Evolutionary conservation across 805 yeast genomes (phyloP).

Genomic region (Isabelozyma rhagii): DNA sequence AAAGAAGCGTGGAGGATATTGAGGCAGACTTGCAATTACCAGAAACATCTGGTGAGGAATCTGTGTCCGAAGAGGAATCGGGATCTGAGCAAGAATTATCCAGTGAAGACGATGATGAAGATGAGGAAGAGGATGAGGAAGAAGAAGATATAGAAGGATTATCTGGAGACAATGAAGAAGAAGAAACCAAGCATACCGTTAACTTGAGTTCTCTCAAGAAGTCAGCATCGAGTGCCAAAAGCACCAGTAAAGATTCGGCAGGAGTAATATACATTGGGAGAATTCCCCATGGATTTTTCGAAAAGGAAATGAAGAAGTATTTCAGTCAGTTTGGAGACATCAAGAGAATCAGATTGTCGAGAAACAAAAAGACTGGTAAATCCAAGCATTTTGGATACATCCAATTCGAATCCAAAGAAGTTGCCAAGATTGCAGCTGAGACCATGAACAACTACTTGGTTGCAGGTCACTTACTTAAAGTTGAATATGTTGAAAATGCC

Average conservation of each 20-base stretch:
- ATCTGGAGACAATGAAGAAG: slow-evolving; percentile 24
- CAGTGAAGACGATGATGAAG: slow-evolving; percentile 15
- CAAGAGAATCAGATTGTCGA: slow-evolving; percentile 71
- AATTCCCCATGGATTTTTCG: slow-evolving; percentile 90
- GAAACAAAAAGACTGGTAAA: slow-evolving; percentile 87
- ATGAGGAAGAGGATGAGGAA: slow-evolving; percentile 15
- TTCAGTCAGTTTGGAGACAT: slow-evolving; percentile 90
- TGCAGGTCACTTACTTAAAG: slow-evolving; percentile 80
- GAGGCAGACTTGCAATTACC: slow-evolving; percentile 16
- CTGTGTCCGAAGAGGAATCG: slow-evolving; percentile 12
- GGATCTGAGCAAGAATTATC: slow-evolving; percentile 18
- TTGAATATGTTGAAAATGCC: slow-evolving; percentile 50
- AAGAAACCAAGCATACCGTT: slow-evolving; percentile 9
- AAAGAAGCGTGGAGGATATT: slow-evolving; percentile 16
- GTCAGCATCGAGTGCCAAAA: slow-evolving; percentile 12
- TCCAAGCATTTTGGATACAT: slow-evolving; percentile 90
- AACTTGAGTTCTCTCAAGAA: slow-evolving; percentile 8
- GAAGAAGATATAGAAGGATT: slow-evolving; percentile 12
- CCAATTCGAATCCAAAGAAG: slow-evolving; percentile 71
- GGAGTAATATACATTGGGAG: slow-evolving; percentile 89
- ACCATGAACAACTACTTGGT: slow-evolving; percentile 93
- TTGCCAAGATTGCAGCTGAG: slow-evolving; percentile 86
- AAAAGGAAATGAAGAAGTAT: slow-evolving; percentile 71
- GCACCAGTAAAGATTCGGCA: slow-evolving; percentile 27
- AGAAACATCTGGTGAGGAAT: slow-evolving; percentile 12